phyloP scores from a whole-genome alignment of 2,329 filamentous ascomycete species.

The Aspergillus udagawae region DNA sequence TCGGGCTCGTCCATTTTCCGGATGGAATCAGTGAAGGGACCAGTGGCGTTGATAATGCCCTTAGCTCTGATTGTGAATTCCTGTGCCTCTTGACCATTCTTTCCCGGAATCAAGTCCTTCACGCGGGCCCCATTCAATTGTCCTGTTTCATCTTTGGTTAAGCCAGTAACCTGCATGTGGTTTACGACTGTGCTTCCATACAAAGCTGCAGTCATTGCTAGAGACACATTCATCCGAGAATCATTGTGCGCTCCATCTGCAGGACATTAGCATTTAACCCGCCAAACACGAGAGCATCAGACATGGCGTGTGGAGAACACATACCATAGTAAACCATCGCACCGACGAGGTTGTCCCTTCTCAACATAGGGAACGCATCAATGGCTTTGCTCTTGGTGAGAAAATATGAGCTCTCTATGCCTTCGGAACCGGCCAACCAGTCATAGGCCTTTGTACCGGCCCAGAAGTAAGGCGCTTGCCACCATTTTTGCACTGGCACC shows the following conservation, averaged over 20 bases:
- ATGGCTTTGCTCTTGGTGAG: conserved; percentile 80
- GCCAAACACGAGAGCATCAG: not conserved
- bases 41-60: conserved; percentile 83
- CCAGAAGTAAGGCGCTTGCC: conserved; percentile 74
- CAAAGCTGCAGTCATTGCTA: conserved; percentile 83
- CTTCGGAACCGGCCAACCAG: conserved; percentile 77
- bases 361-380: conserved; percentile 85
- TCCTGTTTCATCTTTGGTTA: conserved; percentile 71
- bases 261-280: conserved; percentile 10
- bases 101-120: conserved; percentile 65
- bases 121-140: conserved; percentile 69
- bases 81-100: conserved; percentile 57
- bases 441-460: conserved; percentile 75
- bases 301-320: conserved; percentile 5
- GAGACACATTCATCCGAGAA: conserved; percentile 84
- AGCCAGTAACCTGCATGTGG: conserved; percentile 72
- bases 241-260: conserved; percentile 85
- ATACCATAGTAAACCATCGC: conserved; percentile 80
- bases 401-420: conserved; percentile 86
- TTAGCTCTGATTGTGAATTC: conserved; percentile 71
- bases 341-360: conserved; percentile 71
- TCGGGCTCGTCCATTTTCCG: conserved; percentile 75
- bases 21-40: conserved; percentile 81
- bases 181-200: conserved; percentile 81
- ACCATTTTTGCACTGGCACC: conserved; percentile 77